Base-by-base conservation (phyloP, 2,329 filamentous ascomycete genomes). In the Epichloe bromicola region DNA sequence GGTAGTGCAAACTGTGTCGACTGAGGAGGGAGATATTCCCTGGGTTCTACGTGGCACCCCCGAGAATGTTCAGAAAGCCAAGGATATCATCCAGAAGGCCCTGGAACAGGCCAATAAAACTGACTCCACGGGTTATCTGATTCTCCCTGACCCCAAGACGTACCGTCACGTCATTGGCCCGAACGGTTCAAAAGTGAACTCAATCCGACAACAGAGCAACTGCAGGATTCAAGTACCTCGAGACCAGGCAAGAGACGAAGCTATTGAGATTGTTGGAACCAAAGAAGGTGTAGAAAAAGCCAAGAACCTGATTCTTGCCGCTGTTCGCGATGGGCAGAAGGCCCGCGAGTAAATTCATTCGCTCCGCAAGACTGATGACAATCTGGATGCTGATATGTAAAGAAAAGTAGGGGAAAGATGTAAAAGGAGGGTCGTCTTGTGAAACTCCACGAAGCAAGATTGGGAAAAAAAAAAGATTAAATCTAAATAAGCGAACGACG, bases 161-260 rank as follows among this genome's bases (percentile, higher is more conserved):
- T 95, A 96, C 74, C 82, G 91, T 55, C 86, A 86, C 57, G 87
- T 98, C 46, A 89, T 98, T 59, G 93, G 93, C 4, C 83, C 85
- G 57, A 86, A 85, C 53, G 93, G 93, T 53, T 86, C 81, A 67
- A 91, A 91, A 68, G 94, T 98, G 66, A 96, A 96, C 70, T 74
- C 81, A 41, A 96, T 98, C 65, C 83, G 93, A 59, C 88, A 88
- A 72, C 82, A 93, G 73, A 96, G 89, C 48, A 87, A 86, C 51
- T 96, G 90, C 70, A 89, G 86, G 70, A 94, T 98, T 65, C 89
- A 90, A 57, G 91, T 98, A 40, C 93, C 93, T 20, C 83, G 87
- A 58, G 84, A 88, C 61, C 86, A 94, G 67, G 73, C 72, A 44
- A 73, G 71, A 56, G 76, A 78, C 46, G 90, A 96, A 67, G 88